These are phyloP conservation scores for Trichocomaceae sp. DNA, from an alignment of 2,329 filamentous ascomycete genomes.

Conservation along the genomic window DNA sequence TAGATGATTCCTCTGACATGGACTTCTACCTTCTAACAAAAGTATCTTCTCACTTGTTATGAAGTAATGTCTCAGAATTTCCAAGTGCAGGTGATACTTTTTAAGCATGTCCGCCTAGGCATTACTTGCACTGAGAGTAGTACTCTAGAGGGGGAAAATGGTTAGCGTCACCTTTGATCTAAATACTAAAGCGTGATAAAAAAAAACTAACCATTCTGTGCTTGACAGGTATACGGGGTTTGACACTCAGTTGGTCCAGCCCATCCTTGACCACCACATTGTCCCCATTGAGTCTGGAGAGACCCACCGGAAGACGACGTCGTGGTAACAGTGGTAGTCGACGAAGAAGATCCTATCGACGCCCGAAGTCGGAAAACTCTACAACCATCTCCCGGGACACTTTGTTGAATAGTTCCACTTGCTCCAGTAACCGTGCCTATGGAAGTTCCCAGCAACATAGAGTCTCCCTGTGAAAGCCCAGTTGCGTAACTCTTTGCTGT, in stretches of 20 bases:
- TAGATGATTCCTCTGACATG: no score
- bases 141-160: neutral
- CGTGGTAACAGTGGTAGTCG: neutral
- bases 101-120: neutral
- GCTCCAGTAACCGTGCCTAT: neutral
- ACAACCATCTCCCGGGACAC: neutral
- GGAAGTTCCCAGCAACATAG: neutral
- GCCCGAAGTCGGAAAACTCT: neutral
- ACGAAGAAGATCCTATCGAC: neutral
- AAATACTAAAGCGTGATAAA: neutral
- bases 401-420: neutral
- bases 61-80: no score
- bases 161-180: neutral
- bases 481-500: neutral
- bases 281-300: neutral
- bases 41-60: no score
- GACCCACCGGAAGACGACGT: neutral
- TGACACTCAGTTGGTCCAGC: constrained; percentile 3
- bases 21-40: no score
- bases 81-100: neutral
- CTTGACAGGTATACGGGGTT: constrained; percentile 4
- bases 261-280: constrained; percentile 1
- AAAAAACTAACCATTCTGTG: constrained; percentile 1
- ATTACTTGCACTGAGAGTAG: neutral
- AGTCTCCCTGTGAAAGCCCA: neutral